Evolutionary conservation across 192 early-diverging fungal genomes (phyloP).

Genomic region (Borealophlyctis nickersoniae): DNA sequence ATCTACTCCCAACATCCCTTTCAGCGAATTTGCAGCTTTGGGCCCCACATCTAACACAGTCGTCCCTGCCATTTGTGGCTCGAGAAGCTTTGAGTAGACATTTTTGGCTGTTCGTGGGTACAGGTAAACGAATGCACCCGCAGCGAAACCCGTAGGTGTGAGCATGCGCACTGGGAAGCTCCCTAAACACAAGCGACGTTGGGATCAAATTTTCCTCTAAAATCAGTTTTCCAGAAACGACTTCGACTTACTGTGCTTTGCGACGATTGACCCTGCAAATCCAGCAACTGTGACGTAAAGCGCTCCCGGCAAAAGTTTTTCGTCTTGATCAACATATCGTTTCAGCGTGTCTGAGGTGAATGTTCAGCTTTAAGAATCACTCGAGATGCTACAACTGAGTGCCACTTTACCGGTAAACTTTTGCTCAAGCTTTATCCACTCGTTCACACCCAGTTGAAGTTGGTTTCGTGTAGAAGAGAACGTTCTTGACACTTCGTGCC

Average conservation of each 20-base stretch:
- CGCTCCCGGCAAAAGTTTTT: slow-evolving; percentile 28
- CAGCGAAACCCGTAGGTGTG: slow-evolving; percentile 15
- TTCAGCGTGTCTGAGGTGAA: slow-evolving; percentile 1
- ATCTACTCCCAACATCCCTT: too few species aligned
- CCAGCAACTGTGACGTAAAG: slow-evolving; percentile 37
- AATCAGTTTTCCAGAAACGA: too few species aligned
- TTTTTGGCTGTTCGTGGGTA: slow-evolving; percentile 28
- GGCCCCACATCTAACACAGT: slow-evolving; percentile 6
- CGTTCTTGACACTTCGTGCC: slow-evolving; percentile 23
- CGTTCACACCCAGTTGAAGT: slow-evolving; percentile 29
- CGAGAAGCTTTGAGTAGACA: slow-evolving; percentile 5
- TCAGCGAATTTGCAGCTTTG: not conserved
- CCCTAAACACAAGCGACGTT: slow-evolving; percentile 4
- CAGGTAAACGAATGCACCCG: slow-evolving; percentile 15
- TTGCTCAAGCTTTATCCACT: slow-evolving; percentile 32
- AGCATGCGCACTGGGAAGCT: slow-evolving; percentile 5
- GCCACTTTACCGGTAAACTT: slow-evolving; percentile 6
- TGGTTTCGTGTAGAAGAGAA: slow-evolving; percentile 31
- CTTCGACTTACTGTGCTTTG: slow-evolving; percentile 36
- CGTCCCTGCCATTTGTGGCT: not conserved
- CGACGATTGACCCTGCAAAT: slow-evolving; percentile 38
- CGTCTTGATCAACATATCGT: slow-evolving; percentile 20
- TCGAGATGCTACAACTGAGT: too few species aligned
- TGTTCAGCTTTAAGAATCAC: not conserved
- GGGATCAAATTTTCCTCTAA: not conserved